Base-by-base conservation (phyloP, 306 rosid genomes). In the Inga oerstediana region DNA sequence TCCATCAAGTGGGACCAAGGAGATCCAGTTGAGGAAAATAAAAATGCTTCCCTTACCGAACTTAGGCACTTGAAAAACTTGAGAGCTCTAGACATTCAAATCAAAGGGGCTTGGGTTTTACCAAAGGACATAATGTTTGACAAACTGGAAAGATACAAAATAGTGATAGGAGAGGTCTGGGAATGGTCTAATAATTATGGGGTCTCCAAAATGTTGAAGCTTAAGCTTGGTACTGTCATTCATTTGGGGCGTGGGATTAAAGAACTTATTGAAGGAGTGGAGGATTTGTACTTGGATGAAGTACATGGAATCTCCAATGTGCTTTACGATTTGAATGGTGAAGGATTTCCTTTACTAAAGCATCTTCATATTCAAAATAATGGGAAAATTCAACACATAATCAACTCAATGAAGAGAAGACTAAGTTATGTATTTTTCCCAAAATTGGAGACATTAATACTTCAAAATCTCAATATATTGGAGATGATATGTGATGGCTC, bases 11-110 rank as follows among this genome's bases (percentile, higher is more conserved):
- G 84, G 88, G 45, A 69, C 2, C 51, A 4, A 22, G 72, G n/a
- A 51, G 46, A 56, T 70, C 8, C 8, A 41, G 4, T 0, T 7
- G 34, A n/a, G 2, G 4, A 30, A 69, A 58, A 61, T 17, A 79
- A 39, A n/a, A 79, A 74, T 51, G 79, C 78, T 9, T 46, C 66
- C 76, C 74, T 84, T n/a, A 4, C 0, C 10, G 81, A 84, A 6
- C 35, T 61, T 22, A 11, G 5, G 67, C 34, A 24, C 4, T 11
- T 61, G 35, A 10, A 0, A 61, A 10, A 34, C 6, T 72, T 82
- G 30, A 72, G 27, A 0, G 12, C 59, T 48, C 24, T 83, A 58
- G 44, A 11, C 0, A 46, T 78, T 11, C 51, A 58, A 0, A 48
- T 62, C 48, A 24, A 2, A 32, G 75, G 65, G 46, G 46, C 67